Base-by-base conservation (phyloP, 2,329 filamentous ascomycete species). In the Rhynchosporium secalis region DNA sequence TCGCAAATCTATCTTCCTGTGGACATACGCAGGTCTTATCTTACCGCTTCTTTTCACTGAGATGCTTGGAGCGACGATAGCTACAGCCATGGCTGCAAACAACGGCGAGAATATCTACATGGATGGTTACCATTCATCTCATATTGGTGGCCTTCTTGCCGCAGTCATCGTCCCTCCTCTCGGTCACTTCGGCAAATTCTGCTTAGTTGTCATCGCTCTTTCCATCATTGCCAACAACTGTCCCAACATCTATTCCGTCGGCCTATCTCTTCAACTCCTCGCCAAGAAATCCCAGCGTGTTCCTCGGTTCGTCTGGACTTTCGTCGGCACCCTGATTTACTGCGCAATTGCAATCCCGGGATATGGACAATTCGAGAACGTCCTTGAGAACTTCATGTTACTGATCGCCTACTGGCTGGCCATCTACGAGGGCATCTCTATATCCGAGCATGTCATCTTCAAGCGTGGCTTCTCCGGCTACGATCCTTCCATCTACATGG, bases 1-100 rank as follows among this genome's bases (percentile, higher is more conserved):
- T 36, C 81, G 84, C 28, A 74, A 73, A 47, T 85, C 86, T 64
- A 80, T 92, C 64, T 94, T 93, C 75, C 69, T 83, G 63, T 86
- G 85, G 72, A 90, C 89, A 36, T 90, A 86, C 74, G 72, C 78
- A 29, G 91, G 91, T 9, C 79, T 95, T 13, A 83, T 89, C 66
- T 76, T 90, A 66, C 86, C 89, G 1, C 82, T 94, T 1, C 78
- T 89, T 64, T 92, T 94, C 76, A 88, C 86, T 1, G 82, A 92
- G 75, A 84, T 91, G 72, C 82, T 92, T 3, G 90, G 88, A 29
- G 84, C 89, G 3, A 89, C 89, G 12, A 75, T 92, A 69, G 86
- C 84, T 73, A 88, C 86, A 12, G 87, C 88, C 1, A 86, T 85
- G 48, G 73, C 76, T 8, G 73, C 81, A 70, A 82, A 88, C 68